Percentiles rank a stretch among this genome's conserved stretches.
phyloP scores from a whole-genome alignment of 331 rosid genomes.

The Malus hybrid region DNA sequence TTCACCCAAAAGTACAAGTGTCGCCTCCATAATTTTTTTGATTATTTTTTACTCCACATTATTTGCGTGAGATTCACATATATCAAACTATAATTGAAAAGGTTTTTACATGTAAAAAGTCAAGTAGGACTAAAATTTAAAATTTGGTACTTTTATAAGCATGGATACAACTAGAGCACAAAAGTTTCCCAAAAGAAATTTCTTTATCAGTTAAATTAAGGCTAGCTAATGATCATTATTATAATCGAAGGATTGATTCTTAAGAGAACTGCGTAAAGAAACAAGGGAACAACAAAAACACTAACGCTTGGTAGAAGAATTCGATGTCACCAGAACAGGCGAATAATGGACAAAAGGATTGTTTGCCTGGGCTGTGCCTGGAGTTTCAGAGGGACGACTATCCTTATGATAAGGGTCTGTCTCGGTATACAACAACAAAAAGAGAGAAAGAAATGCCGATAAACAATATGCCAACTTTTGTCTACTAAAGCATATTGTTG shows the following conservation, averaged over 20 bases:
- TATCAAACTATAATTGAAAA: background rate
- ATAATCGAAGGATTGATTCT: too few species aligned
- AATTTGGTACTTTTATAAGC: background rate
- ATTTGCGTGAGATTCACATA: background rate
- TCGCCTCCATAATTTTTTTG: too few species aligned
- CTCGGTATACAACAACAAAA: too few species aligned
- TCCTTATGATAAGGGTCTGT: background rate
- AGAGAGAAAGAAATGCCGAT: too few species aligned
- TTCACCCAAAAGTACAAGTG: too few species aligned
- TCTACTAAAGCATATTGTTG: background rate
- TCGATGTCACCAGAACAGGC: background rate
- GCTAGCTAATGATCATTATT: background rate
- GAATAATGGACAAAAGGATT: conserved; percentile 28
- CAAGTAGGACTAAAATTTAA: background rate
- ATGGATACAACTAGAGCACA: background rate
- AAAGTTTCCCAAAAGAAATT: background rate
- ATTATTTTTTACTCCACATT: too few species aligned
- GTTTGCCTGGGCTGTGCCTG: background rate
- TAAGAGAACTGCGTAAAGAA: too few species aligned
- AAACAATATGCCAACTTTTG: background rate
- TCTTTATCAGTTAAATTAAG: background rate
- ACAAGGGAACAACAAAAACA: background rate
- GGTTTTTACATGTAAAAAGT: background rate
- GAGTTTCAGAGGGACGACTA: background rate
- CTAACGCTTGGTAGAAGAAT: conserved; percentile 38